Base-by-base conservation (phyloP, 2,329 filamentous ascomycete genomes). In the Sclerotinia minor region DNA sequence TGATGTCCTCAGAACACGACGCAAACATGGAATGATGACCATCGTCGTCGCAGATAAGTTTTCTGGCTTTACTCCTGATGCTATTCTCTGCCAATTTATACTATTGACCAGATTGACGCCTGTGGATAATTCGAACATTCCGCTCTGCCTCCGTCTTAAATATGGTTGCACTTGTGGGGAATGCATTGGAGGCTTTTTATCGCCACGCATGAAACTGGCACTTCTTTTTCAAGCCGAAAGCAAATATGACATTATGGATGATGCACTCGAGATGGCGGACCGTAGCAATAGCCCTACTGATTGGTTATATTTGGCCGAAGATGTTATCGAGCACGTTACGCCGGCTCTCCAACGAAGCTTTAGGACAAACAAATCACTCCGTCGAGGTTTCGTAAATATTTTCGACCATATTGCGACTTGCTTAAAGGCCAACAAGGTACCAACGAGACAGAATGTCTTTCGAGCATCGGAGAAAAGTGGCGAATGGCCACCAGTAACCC, bases 141-240 rank as follows among this genome's bases (percentile, higher is more conserved):
- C 9, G 15, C 15, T 58, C 29, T 54, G 32, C 47, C 65, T 69
- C 67, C 76, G 73, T 57, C 67, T 79, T 50, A 75, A 72, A 66
- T 78, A 73, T 64, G 78, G 79, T 17, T 81, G 79, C 69, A 80
- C 76, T 44, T 81, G 79, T 69, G 77, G 78, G 38, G 65, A 76
- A 68, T 79, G 78, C 69, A 66, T 77, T 21, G 72, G 69, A 44
- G 79, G 79, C 3, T 79, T 80, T 71, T 64, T 81, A 49, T 80
- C 78, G 58, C 76, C 78, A 21, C 76, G 77, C 55, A 80, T 79
- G 77, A 75, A 69, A n/a, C 67, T 68, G 52, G 74, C 73, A 44
- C 73, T 80, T 26, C 21, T 73, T 5, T 72, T 50, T 65, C 70
- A 77, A 59, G 77, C 76, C 8, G 72, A 77, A 64, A 57, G 67